Evolutionary conservation across 225 moss, liverwort and hornwort species (phyloP).

Genomic region (Bryoerythrophyllum caledonicum): DNA sequence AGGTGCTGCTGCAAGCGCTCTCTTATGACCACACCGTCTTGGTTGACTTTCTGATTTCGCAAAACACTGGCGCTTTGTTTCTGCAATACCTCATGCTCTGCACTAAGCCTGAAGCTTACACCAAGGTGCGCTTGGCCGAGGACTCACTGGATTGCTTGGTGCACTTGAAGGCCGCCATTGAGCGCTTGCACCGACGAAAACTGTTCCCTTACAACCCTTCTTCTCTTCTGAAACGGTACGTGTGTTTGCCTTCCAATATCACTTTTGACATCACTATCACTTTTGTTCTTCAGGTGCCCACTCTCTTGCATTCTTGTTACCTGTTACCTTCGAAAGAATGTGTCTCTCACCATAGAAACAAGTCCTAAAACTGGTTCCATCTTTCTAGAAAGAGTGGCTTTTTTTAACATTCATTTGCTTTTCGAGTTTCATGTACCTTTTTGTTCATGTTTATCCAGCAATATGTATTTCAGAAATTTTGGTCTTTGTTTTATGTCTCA

Average conservation of each 20-base stretch:
- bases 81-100: constrained; percentile 64
- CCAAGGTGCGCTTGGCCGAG: constrained; percentile 15
- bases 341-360: neutral
- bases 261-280: neutral
- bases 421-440: neutral
- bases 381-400: neutral
- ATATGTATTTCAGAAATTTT: neutral
- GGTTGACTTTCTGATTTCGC: constrained; percentile 67
- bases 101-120: constrained; percentile 48
- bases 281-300: constrained; percentile 2
- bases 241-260: neutral
- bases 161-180: constrained; percentile 54
- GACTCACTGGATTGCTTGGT: constrained; percentile 52
- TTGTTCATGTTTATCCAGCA: neutral
- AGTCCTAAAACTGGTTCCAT: constrained; percentile 7
- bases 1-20: constrained; percentile 54
- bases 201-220: constrained; percentile 78
- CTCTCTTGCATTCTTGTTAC: neutral
- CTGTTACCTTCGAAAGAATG: neutral
- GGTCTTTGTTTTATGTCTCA: neutral
- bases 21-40: constrained; percentile 58
- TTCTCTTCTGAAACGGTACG: constrained; percentile 59
- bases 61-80: constrained; percentile 58
- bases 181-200: constrained; percentile 51
- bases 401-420: neutral